Percentiles rank a stretch among this genome's conserved stretches.
phyloP scores from a whole-genome alignment of 208 protist species.

The Tritrichomonas musculus region DNA sequence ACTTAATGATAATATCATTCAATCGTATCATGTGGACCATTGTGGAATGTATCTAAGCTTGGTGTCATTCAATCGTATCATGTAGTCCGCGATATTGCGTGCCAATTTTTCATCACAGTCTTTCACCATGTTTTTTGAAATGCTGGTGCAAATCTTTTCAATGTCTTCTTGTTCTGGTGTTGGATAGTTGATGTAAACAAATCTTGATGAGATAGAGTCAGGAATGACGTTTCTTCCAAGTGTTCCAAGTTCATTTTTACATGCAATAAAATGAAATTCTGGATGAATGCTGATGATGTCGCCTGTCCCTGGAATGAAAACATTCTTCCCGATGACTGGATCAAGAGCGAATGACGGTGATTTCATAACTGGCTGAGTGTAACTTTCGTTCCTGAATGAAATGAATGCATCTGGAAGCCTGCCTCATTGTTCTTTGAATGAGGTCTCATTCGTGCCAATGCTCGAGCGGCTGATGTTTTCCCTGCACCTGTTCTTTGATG shows the following conservation, averaged over 20 bases:
- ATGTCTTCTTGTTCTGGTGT: not conserved
- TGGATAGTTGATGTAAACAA: not conserved
- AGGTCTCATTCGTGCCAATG: not conserved
- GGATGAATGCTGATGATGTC: not conserved
- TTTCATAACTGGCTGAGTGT: not conserved
- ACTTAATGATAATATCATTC: too few relatives aligned
- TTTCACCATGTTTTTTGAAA: not conserved
- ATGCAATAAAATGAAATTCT: not conserved
- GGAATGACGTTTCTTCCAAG: not conserved
- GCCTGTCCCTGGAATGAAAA: not conserved
- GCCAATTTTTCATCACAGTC: too few relatives aligned
- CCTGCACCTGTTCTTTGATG: not conserved
- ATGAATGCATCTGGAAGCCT: not conserved
- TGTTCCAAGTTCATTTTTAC: not conserved
- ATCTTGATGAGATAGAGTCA: not conserved
- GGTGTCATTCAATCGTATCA: not conserved
- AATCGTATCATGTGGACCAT: not conserved
- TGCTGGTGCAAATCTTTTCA: not conserved
- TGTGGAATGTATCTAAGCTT: not conserved
- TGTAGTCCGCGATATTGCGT: not conserved
- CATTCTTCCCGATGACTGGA: not conserved
- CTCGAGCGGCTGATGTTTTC: not conserved
- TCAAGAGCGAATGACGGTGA: not conserved
- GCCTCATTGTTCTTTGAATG: not conserved
- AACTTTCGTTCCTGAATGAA: not conserved